Base-by-base conservation (phyloP, 2,329 filamentous ascomycete species). In the Neofusicoccum sp. region DNA sequence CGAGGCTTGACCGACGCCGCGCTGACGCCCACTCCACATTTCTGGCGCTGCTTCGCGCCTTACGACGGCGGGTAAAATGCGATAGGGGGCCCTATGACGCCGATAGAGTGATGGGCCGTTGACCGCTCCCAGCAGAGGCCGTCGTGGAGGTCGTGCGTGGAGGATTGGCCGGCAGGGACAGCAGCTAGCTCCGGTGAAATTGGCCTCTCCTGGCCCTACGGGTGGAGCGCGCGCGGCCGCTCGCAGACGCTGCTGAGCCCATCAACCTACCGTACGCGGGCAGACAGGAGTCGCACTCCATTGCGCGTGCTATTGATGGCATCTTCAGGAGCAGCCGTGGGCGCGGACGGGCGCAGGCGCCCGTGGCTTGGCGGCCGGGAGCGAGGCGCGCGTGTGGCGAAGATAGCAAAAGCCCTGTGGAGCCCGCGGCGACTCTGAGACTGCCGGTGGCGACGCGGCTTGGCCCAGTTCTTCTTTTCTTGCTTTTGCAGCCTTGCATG, bases 401-500 rank as follows among this genome's bases (percentile, higher is more conserved):
- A 44, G 39, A 45, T 45, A 44, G 54, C 54, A 34, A 58, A 34
- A 58, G 54, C 54, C 54, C 54, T 45, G 54, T 58, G 54, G 54
- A 36, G 54, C 41, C 41, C 41, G 54, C 39, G 29, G 22, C 22
- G 54, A 58, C 29, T 58, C 54, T 58, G 54, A 58, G 54, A 58
- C 54, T 58, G 54, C 39, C 54, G 54, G 54, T 58, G 39, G 45
- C 54, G 54, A 58, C 39, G 45, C 34, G 54, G 54, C 54, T 58
- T 58, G 54, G 54, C 54, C n/a, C 41, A 56, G 39, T 41, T 22
- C 33, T 45, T 31, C 36, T 56, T 54, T 34, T 58, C 54, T 58
- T 58, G 54, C 54, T 58, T 58, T 58, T 45, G 29, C 41, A 28
- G 54, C 54, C 54, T 58, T 58, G 54, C 54, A 58, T 58, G 54